Percentiles rank a stretch among this genome's conserved stretches.
These are phyloP conservation scores for Coemansia sp. DNA, from an alignment of 192 early-diverging fungal species.

Conservation along the genomic window DNA sequence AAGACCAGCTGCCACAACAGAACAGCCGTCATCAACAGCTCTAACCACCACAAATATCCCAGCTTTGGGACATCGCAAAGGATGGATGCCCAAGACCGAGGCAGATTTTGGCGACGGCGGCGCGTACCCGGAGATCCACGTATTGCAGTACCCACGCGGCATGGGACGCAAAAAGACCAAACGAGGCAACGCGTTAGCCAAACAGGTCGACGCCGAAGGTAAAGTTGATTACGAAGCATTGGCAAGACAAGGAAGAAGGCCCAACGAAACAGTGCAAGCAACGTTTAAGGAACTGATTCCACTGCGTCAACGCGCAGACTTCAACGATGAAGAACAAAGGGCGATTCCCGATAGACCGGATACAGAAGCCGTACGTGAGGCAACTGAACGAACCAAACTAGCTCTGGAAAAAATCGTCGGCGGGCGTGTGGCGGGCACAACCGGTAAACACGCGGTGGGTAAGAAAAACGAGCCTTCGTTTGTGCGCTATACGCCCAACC, in stretches of 20 bases:
- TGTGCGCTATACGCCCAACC: conserved; percentile 88
- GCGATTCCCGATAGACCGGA: conserved; percentile 74
- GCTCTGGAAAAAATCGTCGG: conserved; percentile 90
- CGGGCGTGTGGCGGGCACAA: conserved; percentile 67
- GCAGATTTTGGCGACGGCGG: conserved; percentile 97
- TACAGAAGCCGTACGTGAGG: conserved; percentile 74
- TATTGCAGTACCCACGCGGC: conserved; percentile 91
- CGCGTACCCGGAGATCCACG: conserved; percentile 91
- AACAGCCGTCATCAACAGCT: neutral
- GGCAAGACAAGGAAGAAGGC: conserved; percentile 71
- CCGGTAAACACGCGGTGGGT: conserved; percentile 57
- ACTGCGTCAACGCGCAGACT: conserved; percentile 63
- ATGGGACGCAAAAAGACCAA: conserved; percentile 75
- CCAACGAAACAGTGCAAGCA: conserved; percentile 76
- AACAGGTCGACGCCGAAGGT: conserved; percentile 89
- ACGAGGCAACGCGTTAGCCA: conserved; percentile 64
- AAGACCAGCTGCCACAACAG: neutral
- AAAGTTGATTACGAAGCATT: conserved; percentile 89
- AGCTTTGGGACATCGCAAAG: conserved; percentile 75
- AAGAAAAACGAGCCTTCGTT: conserved; percentile 72
- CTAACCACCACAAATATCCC: conserved; percentile 48
- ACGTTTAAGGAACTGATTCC: conserved; percentile 81
- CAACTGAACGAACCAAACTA: conserved; percentile 82
- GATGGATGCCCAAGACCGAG: conserved; percentile 74
- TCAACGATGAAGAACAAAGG: conserved; percentile 60